These are phyloP conservation scores for Mesembryanthemum crystallinum DNA, from an alignment of 148 eudicot genomes.

Conservation along the genomic window DNA sequence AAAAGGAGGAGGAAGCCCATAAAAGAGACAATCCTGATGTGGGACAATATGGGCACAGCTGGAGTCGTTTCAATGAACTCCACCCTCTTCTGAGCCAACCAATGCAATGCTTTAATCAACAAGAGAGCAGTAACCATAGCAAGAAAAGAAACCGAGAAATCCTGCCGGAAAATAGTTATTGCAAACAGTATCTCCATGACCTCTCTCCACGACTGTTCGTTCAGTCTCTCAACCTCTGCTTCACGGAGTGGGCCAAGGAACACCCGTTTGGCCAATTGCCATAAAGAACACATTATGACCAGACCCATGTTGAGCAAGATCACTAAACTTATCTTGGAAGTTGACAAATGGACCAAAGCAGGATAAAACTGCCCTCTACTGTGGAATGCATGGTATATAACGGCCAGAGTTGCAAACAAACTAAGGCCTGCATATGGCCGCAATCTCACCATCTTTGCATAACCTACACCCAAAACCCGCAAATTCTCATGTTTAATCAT, in stretches of 20 bases:
- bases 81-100: conserved; percentile 98
- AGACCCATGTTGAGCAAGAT: conserved; percentile 95
- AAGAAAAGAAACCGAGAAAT: conserved; percentile 88
- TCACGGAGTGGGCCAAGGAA: conserved; percentile 95
- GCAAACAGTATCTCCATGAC: conserved; percentile 98
- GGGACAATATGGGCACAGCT: conserved; percentile 72
- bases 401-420: conserved; percentile 62
- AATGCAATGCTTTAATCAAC: conserved; percentile 88
- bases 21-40: conserved; percentile 84
- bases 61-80: conserved; percentile 98
- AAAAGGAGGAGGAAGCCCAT: conserved; percentile 81
- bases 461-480: conserved; percentile 15
- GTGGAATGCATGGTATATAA: conserved; percentile 86
- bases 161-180: conserved; percentile 90
- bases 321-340: conserved; percentile 90
- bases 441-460: conserved; percentile 74
- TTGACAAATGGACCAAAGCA: conserved; percentile 79
- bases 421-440: conserved; percentile 80
- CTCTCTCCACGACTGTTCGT: conserved; percentile 97
- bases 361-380: conserved; percentile 94
- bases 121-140: conserved; percentile 86
- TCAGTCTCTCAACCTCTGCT: conserved; percentile 96
- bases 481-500: not conserved
- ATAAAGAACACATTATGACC: conserved; percentile 78
- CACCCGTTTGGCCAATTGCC: conserved; percentile 75